Conservation (phyloP, 1,284 basidiomycete species). For the Boletus coffeatus region DNA sequence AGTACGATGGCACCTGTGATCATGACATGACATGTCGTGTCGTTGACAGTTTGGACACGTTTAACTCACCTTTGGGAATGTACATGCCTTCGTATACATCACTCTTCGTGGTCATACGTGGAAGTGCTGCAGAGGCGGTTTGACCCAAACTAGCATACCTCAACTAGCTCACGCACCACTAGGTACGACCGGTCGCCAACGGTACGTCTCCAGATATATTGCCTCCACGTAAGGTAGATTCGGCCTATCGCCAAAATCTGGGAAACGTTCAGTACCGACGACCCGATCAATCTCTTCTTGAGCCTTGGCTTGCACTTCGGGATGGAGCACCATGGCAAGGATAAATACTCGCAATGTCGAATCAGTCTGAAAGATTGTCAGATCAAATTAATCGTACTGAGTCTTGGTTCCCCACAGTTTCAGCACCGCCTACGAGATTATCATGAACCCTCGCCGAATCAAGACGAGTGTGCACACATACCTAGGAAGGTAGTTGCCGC, state of each 20-base stretch:
- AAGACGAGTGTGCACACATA: conserved; percentile 3
- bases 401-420: conserved; percentile 20
- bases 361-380: conserved; percentile 13
- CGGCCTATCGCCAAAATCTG: conserved; percentile 22
- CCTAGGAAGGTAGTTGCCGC: conserved; percentile 26
- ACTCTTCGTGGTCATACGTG: conserved; percentile 21
- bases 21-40: neutral
- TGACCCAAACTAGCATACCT: neutral
- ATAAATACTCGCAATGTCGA: conserved; percentile 17
- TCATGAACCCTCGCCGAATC: neutral
- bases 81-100: conserved; percentile 30
- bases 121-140: conserved; percentile 18
- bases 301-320: conserved; percentile 23
- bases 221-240: conserved; percentile 26
- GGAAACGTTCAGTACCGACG: conserved; percentile 23
- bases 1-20: conserved; percentile 21
- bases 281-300: conserved; percentile 27
- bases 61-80: conserved; percentile 26
- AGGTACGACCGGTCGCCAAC: conserved; percentile 25
- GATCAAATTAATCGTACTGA: neutral
- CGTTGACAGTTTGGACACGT: neutral
- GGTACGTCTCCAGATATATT: conserved; percentile 20
- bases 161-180: conserved; percentile 13
- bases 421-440: conserved; percentile 21
- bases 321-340: conserved; percentile 30